Evolutionary conservation across 129 eudicot species (phyloP).

Genomic region (Arctium minus): DNA sequence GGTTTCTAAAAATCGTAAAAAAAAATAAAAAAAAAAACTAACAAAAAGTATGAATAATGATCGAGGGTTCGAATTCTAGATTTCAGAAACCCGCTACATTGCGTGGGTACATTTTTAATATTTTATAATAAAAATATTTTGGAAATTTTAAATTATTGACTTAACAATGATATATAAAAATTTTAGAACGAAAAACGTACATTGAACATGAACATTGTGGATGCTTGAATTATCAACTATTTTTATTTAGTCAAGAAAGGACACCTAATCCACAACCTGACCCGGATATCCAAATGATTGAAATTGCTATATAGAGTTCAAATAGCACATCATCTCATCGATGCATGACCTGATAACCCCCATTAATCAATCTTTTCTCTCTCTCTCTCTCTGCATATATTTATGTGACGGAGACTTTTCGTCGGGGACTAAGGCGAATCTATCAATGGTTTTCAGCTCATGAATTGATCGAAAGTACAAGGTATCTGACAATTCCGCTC

Average conservation of each 20-base stretch:
- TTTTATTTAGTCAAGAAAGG: not conserved
- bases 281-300: not conserved
- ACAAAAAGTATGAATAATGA: too few species aligned
- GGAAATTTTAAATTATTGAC: too few species aligned
- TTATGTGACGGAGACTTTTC: constrained; percentile 12
- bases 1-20: too few species aligned
- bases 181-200: too few species aligned
- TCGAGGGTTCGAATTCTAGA: too few species aligned
- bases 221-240: too few species aligned
- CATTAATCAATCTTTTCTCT: not conserved
- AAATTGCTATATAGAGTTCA: not conserved
- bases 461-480: constrained; percentile 9
- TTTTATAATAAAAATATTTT: too few species aligned
- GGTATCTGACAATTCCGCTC: constrained; percentile 23
- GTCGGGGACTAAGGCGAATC: not conserved
- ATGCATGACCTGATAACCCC: constrained; percentile 2
- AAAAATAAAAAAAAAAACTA: too few species aligned
- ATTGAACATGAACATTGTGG: too few species aligned
- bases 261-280: not conserved
- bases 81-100: too few species aligned
- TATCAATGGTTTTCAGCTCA: constrained; percentile 10
- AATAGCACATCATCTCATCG: constrained; percentile 9
- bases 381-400: not conserved
- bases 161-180: too few species aligned
- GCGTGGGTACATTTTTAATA: too few species aligned